These are phyloP conservation scores for Trametes maxima DNA, from an alignment of 768 basidiomycete species.

Conservation along the genomic window DNA sequence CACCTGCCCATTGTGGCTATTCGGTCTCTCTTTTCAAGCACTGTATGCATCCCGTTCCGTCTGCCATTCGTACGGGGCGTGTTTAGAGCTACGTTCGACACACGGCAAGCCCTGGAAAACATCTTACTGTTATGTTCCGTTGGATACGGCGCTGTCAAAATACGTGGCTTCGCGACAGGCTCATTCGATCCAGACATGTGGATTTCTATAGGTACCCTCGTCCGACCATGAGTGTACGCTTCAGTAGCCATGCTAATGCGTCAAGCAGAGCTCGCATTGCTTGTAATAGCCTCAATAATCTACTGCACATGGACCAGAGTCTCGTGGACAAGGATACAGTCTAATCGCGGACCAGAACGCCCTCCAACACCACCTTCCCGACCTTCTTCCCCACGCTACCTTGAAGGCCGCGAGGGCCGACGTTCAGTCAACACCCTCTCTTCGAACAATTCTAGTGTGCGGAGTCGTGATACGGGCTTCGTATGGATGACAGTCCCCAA, in stretches of 20 bases:
- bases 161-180: constrained; percentile 37
- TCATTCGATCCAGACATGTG: constrained; percentile 41
- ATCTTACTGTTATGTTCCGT: constrained; percentile 66
- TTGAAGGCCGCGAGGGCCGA: constrained; percentile 50
- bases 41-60: constrained; percentile 46
- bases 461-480: constrained; percentile 62
- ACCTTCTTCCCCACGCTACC: constrained; percentile 45
- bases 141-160: constrained; percentile 53
- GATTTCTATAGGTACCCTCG: constrained; percentile 53
- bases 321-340: constrained; percentile 37
- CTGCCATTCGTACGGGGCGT: constrained; percentile 43
- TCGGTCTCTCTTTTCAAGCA: constrained; percentile 49
- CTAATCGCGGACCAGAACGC: constrained; percentile 13
- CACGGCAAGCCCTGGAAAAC: constrained; percentile 64
- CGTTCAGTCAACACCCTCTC: constrained; percentile 34
- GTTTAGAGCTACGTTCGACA: constrained; percentile 60
- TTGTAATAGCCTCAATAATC: constrained; percentile 55
- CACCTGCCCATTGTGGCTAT: constrained; percentile 27
- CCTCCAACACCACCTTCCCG: constrained; percentile 19
- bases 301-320: constrained; percentile 68
- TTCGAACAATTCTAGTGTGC: constrained; percentile 29
- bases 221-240: background rate
- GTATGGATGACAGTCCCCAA: constrained; percentile 92
- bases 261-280: constrained; percentile 55
- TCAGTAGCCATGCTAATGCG: constrained; percentile 14